Evolutionary conservation across 2,329 filamentous ascomycete genomes (phyloP), one percentile per base, ranked within the genome.

Genomic region (Penicillium sp.): DNA sequence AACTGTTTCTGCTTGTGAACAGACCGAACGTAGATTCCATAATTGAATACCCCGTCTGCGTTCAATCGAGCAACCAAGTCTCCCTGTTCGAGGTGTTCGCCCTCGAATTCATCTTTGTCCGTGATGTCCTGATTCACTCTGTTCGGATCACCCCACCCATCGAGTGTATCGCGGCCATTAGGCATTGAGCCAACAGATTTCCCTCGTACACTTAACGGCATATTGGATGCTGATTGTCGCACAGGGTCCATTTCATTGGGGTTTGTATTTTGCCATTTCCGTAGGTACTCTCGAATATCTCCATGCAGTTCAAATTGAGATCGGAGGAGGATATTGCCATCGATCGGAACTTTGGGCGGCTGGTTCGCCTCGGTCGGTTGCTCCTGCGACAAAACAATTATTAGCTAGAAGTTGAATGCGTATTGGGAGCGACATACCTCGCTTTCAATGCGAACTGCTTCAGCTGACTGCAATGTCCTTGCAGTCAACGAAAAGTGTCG

Each of bases 1-100:
- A 78, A 77, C 46, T 78, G 75, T 48, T 70, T 69, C 46, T 76
- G 74, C 46, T 70, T 71, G 18, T 70, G 67, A 26, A 76, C 46
- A 0, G 75, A 74, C 19, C 69, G 70, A 16, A 77, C 67, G 53
- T 78, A 78, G 7, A 78, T 68, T 10, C 70, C 72, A 30, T 73
- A 65, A 27, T 58, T 64, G 42, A 72, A 61, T 3, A 68, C 54
- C 1, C 67, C 68, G 6, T 69, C 61, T 2, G 58, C 52, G n/a
- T 61, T 57, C 32, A 66, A 56, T 5, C 76, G 57, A 7, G 68
- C 67, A 11, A 77, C 72, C 51, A 78, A 29, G 54, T 78, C 75
- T 13, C 76, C 76, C 1, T 72, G 71, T 41, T 72, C 70, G 5
- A 78, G 60, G 44, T 71, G 72, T 34, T 71, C 67, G 16, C 66